Base-by-base conservation (phyloP, 768 basidiomycete genomes). In the Naganishia randhawae region DNA sequence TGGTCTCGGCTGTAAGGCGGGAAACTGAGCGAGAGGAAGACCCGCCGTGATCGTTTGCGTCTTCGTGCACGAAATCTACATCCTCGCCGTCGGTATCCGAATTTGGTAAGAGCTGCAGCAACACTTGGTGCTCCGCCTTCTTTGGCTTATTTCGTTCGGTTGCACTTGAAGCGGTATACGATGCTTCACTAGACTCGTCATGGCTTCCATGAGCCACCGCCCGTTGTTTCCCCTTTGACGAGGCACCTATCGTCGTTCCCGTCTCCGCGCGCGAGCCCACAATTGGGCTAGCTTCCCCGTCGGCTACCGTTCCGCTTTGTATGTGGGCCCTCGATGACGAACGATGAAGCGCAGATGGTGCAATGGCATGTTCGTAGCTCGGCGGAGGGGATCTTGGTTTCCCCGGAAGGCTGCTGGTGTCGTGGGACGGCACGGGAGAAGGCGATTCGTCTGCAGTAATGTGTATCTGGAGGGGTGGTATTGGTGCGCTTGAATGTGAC, bases 31-130 rank as follows among this genome's bases (percentile, higher is more conserved):
- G 35, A 19, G 54, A 55, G 14, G 29, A 55, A 1, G 35, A 33
- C 54, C 32, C 14, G 31, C 33, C 7, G 16, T 17, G n/a, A 35
- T 22, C 32, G 54, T 17, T 11, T 11, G 54, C 7, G 9, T 33
- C 37, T 7, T 42, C 25, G 19, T 25, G n/a, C 11, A 25, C 10
- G 8, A 25, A 13, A 41, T 11, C 11, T 13, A 42, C 57, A 1
- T 42, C 57, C 17, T 61, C 57, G 13, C 57, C 57, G 17, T 41
- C 57, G 10, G 57, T 41, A 19, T 61, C 57, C 8, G 57, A 61
- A 41, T 61, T 61, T 25, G 35, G 37, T 22, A 61, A 41, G 9
- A 61, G 22, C 33, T 61, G 37, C 2, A 61, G 27, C 57, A 61
- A 41, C 19, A 14, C 57, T 5, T 29, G 22, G 7, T 39, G 37